Evolutionary conservation across 768 basidiomycete species (phyloP).

Genomic region (Rhodotorula diobovata): DNA sequence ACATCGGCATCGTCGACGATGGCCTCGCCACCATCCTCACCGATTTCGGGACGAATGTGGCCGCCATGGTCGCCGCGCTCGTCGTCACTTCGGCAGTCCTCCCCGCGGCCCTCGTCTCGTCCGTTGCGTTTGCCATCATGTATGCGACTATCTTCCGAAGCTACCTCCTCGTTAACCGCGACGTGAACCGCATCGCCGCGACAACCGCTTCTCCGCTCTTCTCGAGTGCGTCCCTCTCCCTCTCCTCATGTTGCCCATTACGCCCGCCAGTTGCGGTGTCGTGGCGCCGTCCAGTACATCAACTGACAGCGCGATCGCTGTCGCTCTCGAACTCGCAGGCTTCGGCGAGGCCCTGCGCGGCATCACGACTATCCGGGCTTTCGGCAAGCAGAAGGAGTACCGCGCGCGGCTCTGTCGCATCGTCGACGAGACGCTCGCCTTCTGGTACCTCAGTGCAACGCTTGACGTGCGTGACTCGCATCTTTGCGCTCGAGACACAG

Average conservation of each 20-base stretch:
- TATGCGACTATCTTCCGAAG: conserved; percentile 63
- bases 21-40: conserved; percentile 13
- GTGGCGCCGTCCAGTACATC: no score
- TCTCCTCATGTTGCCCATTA: no score
- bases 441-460: conserved; percentile 62
- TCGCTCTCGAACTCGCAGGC: not conserved
- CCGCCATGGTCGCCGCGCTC: conserved; percentile 56
- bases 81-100: conserved; percentile 60
- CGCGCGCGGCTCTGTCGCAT: conserved; percentile 66
- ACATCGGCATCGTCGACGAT: conserved; percentile 48
- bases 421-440: conserved; percentile 64
- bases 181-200: conserved; percentile 54
- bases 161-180: conserved; percentile 61
- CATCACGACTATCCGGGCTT: conserved; percentile 49
- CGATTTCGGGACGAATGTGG: conserved; percentile 10
- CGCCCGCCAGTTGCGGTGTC: no score
- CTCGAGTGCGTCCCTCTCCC: conserved; percentile 26
- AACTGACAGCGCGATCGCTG: no score
- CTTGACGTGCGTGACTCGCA: conserved; percentile 55
- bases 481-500: conserved; percentile 44
- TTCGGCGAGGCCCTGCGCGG: conserved; percentile 47
- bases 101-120: conserved; percentile 62
- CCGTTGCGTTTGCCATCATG: conserved; percentile 63
- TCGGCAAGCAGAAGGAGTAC: conserved; percentile 56
- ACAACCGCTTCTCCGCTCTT: conserved; percentile 49